Evolutionary conservation across 345 rosid genomes (phyloP).

Genomic region (Cardiospermum halicacabum): DNA sequence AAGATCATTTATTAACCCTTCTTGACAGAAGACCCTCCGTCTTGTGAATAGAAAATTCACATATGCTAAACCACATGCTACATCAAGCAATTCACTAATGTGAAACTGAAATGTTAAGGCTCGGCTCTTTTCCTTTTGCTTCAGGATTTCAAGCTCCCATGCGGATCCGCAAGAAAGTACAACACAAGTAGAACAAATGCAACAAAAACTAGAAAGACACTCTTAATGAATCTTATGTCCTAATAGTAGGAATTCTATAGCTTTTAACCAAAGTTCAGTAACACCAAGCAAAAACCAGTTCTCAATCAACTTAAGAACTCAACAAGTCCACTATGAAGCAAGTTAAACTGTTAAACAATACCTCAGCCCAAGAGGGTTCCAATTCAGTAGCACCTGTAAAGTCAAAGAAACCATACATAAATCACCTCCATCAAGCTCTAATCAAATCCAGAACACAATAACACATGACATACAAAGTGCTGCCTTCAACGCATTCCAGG

Average conservation of each 20-base stretch:
- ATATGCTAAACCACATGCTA: too few relatives aligned
- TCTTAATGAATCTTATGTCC: background rate
- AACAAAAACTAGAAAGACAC: background rate
- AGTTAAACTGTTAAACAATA: slow-evolving; percentile 15
- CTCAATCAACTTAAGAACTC: background rate
- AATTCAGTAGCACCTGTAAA: slow-evolving; percentile 72
- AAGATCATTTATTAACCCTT: background rate
- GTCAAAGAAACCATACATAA: slow-evolving; percentile 12
- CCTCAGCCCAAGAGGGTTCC: slow-evolving; percentile 87
- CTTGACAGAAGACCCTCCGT: background rate
- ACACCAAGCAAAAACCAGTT: background rate
- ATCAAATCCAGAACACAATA: background rate
- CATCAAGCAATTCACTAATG: too few relatives aligned
- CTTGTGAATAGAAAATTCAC: background rate
- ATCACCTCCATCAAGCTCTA: background rate
- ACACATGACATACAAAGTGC: slow-evolving; percentile 50
- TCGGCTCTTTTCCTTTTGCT: background rate
- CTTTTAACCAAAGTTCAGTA: background rate
- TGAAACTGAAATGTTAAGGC: too few relatives aligned
- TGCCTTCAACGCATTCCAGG: slow-evolving; percentile 80
- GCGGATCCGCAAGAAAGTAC: background rate
- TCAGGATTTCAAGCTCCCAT: background rate
- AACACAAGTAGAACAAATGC: background rate
- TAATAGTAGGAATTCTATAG: background rate
- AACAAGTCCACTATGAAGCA: background rate